Evolutionary conservation across 108 stramenopile species (phyloP).

Genomic region (Seminavis robusta): DNA sequence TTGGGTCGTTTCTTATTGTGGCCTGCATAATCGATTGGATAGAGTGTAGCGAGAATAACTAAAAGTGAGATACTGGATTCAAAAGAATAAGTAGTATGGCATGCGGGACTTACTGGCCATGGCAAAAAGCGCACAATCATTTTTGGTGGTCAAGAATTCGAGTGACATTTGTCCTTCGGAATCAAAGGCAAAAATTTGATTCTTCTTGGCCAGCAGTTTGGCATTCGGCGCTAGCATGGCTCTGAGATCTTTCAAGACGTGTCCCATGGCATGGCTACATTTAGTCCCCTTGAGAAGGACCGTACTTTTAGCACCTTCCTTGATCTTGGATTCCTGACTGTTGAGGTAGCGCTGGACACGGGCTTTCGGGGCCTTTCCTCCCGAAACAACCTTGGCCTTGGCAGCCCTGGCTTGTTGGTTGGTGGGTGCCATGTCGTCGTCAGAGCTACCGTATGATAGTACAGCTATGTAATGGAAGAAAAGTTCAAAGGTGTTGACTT

Average conservation of each 20-base stretch:
- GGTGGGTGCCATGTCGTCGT: slow-evolving; percentile 80
- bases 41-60: too few species aligned
- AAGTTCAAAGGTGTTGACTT: too few species aligned
- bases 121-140: slow-evolving; percentile 92
- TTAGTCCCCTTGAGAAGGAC: slow-evolving; percentile 87
- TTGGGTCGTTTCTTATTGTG: slow-evolving; percentile 99
- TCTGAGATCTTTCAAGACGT: slow-evolving; percentile 77
- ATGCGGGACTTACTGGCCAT: too few species aligned
- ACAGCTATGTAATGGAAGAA: too few species aligned
- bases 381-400: slow-evolving; percentile 64
- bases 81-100: too few species aligned
- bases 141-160: slow-evolving; percentile 91
- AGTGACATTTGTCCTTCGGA: slow-evolving; percentile 73
- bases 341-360: slow-evolving; percentile 84
- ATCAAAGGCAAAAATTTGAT: slow-evolving; percentile 83
- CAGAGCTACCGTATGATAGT: too few species aligned
- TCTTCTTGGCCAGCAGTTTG: slow-evolving; percentile 83
- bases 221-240: slow-evolving; percentile 81
- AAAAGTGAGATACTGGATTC: too few species aligned
- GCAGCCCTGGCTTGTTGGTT: slow-evolving; percentile 67
- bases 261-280: slow-evolving; percentile 82
- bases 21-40: too few species aligned
- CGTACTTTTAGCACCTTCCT: slow-evolving; percentile 66
- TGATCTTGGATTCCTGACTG: slow-evolving; percentile 64
- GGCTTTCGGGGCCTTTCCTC: slow-evolving; percentile 83